Conservation (phyloP, 345 rosid genomes). For the Syzygium aromaticum region DNA sequence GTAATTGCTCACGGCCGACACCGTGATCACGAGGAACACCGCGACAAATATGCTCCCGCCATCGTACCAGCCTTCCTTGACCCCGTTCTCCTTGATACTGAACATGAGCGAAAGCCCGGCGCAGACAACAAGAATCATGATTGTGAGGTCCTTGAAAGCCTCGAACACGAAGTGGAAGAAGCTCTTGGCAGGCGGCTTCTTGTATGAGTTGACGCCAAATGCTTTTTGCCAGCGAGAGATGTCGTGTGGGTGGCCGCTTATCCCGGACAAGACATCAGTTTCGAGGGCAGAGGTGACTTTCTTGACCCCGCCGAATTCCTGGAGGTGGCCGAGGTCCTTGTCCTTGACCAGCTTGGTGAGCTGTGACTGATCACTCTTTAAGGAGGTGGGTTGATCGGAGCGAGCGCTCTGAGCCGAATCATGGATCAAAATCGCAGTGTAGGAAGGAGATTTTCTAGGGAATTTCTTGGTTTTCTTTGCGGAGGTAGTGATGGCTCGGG, state of each 20-base stretch:
- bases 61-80: slow-evolving; percentile 61
- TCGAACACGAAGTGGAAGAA: slow-evolving; percentile 33
- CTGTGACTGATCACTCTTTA: slow-evolving; percentile 18
- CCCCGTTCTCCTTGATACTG: slow-evolving; percentile 51
- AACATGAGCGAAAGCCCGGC: slow-evolving; percentile 47
- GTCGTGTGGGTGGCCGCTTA: slow-evolving; percentile 22
- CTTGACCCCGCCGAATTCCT: slow-evolving; percentile 24
- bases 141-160: slow-evolving; percentile 44
- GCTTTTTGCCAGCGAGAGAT: slow-evolving; percentile 25
- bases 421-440: slow-evolving; percentile 9
- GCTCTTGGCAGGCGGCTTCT: slow-evolving; percentile 47
- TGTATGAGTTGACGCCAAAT: slow-evolving; percentile 54
- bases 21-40: slow-evolving; percentile 37
- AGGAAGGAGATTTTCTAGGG: neutral
- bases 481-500: slow-evolving; percentile 11
- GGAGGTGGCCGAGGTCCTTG: slow-evolving; percentile 23
- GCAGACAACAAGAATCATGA: slow-evolving; percentile 41
- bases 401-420: slow-evolving; percentile 43
- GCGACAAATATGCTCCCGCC: slow-evolving; percentile 56
- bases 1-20: slow-evolving; percentile 44
- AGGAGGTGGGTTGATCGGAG: slow-evolving; percentile 19
- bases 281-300: slow-evolving; percentile 30
- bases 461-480: neutral
- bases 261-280: slow-evolving; percentile 25
- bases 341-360: slow-evolving; percentile 34